phyloP scores from a whole-genome alignment of 1,284 basidiomycete species.

The Fistulinella cinereoalba region DNA sequence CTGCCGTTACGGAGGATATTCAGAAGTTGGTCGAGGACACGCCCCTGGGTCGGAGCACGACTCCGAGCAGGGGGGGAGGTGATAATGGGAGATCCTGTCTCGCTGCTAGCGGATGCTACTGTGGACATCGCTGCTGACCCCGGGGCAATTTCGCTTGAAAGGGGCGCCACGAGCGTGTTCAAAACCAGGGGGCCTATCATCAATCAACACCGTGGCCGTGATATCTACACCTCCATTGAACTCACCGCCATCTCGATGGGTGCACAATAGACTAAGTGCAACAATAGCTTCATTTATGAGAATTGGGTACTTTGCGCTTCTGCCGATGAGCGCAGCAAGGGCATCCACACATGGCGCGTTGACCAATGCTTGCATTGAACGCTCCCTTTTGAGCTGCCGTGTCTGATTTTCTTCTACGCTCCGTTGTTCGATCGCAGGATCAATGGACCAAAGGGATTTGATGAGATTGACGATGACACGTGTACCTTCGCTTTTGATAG shows the following conservation, averaged over 20 bases:
- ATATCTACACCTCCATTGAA: constrained; percentile 4
- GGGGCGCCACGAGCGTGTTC: constrained; percentile 50
- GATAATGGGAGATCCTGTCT: constrained; percentile 43
- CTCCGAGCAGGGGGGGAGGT: constrained; percentile 37
- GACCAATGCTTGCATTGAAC: constrained; percentile 54
- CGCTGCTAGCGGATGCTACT: constrained; percentile 39
- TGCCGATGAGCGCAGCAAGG: constrained; percentile 70
- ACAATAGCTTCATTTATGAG: constrained; percentile 90
- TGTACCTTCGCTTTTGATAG: constrained; percentile 86
- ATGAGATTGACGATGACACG: constrained; percentile 84
- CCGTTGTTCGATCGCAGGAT: constrained; percentile 35
- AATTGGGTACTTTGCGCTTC: constrained; percentile 78
- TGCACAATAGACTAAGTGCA: constrained; percentile 74
- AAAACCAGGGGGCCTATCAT: constrained; percentile 58
- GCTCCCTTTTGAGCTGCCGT: constrained; percentile 48
- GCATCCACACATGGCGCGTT: constrained; percentile 55
- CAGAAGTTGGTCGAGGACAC: constrained; percentile 64
- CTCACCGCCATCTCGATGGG: constrained; percentile 63
- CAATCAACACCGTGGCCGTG: constrained; percentile 16
- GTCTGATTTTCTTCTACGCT: constrained; percentile 28
- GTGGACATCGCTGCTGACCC: constrained; percentile 42
- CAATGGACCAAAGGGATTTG: constrained; percentile 63
- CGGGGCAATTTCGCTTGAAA: constrained; percentile 44
- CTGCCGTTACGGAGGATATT: constrained; percentile 54
- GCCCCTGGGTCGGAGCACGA: constrained; percentile 44